phyloP scores from a whole-genome alignment of 495 filamentous ascomycete species.

The Podospora pseudoanserina region DNA sequence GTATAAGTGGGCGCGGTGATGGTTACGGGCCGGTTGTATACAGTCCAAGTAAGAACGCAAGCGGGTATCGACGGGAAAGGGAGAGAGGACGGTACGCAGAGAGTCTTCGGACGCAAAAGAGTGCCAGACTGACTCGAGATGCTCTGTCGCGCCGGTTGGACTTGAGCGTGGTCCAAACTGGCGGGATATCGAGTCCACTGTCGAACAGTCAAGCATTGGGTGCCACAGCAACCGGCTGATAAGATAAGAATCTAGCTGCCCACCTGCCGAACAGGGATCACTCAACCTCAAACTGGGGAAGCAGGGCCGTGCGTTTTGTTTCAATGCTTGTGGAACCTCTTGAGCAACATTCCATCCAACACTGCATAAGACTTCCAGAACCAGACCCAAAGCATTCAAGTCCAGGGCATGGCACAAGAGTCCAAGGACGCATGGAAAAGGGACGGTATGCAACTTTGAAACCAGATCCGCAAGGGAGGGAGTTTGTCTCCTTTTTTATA shows the following conservation, averaged over 20 bases:
- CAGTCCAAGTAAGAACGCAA: neutral
- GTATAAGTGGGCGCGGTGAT: neutral
- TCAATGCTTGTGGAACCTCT: neutral
- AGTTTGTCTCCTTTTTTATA: constrained; percentile 4
- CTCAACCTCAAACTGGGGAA: constrained; percentile 2
- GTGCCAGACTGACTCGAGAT: constrained; percentile 4
- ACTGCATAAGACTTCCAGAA: neutral
- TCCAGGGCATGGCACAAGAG: neutral
- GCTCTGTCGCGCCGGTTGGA: neutral
- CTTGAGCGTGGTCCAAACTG: neutral
- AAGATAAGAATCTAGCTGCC: neutral
- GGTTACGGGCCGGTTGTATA: neutral
- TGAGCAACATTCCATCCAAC: neutral
- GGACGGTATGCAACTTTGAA: constrained; percentile 15
- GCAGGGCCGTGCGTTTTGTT: neutral
- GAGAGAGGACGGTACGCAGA: neutral
- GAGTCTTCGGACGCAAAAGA: neutral
- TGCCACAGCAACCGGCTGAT: constrained; percentile 3
- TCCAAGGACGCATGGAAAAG: constrained; percentile 13
- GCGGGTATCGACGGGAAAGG: neutral
- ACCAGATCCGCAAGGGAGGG: constrained; percentile 7
- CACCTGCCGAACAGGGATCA: neutral
- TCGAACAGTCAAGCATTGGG: neutral
- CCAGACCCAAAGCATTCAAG: neutral
- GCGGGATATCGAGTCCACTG: neutral